Evolutionary conservation across 139 green algal species (phyloP).

Genomic region (Nannochloris sp.): DNA sequence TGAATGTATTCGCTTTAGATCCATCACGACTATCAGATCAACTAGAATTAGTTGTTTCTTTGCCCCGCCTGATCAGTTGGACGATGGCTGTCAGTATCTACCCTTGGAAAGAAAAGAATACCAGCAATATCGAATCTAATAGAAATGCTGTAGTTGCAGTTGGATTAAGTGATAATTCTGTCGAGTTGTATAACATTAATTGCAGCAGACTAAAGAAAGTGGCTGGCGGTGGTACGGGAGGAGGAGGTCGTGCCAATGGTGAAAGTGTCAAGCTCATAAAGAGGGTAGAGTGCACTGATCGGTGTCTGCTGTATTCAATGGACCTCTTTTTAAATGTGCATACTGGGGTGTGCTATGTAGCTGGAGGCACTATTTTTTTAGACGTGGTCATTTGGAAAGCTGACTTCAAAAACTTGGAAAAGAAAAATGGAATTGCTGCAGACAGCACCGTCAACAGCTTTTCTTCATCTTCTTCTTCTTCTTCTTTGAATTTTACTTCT

Average conservation of each 20-base stretch:
- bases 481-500: too few relatives aligned
- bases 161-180: conserved; percentile 35
- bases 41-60: neutral
- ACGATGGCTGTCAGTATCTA: neutral
- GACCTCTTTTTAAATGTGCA: conserved; percentile 2
- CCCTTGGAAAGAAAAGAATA: too few relatives aligned
- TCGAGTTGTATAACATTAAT: conserved; percentile 11
- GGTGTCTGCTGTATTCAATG: conserved; percentile 45
- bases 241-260: neutral
- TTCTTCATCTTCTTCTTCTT: too few relatives aligned
- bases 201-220: neutral
- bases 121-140: too few relatives aligned
- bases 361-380: conserved; percentile 36
- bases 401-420: too few relatives aligned
- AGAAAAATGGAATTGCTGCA: too few relatives aligned
- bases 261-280: neutral
- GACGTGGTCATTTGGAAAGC: conserved; percentile 36
- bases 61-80: neutral
- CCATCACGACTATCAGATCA: too few relatives aligned
- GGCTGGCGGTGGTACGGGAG: too few relatives aligned
- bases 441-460: too few relatives aligned
- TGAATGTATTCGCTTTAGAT: neutral
- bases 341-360: neutral
- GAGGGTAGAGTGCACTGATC: conserved; percentile 13
- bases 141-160: neutral